Evolutionary conservation across 306 rosid genomes (phyloP).

Genomic region (Dicorynia guianensis): DNA sequence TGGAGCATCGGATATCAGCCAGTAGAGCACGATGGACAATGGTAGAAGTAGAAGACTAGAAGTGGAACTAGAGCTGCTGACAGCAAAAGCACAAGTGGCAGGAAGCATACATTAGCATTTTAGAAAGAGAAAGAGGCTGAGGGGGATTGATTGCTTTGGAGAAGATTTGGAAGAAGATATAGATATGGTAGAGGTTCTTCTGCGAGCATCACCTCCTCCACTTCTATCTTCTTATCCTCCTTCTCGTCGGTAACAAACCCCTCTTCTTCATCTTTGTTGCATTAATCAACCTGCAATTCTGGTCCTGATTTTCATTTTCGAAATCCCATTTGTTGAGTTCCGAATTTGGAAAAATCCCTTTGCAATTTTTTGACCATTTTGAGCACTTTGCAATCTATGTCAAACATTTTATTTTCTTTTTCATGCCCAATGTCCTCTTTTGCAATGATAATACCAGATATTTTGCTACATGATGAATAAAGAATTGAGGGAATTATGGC

Average conservation of each 20-base stretch:
- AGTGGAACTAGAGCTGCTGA: neutral
- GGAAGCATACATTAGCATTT: no score
- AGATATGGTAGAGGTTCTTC: conserved; percentile 69
- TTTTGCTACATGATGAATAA: neutral
- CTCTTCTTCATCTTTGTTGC: neutral
- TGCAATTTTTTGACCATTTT: neutral
- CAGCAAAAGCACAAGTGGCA: neutral
- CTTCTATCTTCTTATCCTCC: conserved; percentile 53
- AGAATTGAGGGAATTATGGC: neutral
- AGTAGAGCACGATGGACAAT: neutral
- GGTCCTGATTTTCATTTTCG: neutral
- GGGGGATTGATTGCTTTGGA: neutral
- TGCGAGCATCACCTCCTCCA: conserved; percentile 56
- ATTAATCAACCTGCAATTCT: conserved; percentile 1
- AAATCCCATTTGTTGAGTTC: conserved; percentile 18
- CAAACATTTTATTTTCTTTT: neutral
- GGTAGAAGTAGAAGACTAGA: neutral
- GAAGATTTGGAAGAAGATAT: conserved; percentile 34
- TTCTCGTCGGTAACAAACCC: conserved; percentile 50
- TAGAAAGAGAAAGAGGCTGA: neutral
- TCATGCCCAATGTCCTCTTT: neutral
- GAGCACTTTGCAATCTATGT: conserved; percentile 8
- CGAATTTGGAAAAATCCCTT: neutral
- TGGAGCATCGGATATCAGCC: neutral
- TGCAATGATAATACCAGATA: neutral